phyloP scores from a whole-genome alignment of 768 basidiomycete species.

The Podaxis sp. region DNA sequence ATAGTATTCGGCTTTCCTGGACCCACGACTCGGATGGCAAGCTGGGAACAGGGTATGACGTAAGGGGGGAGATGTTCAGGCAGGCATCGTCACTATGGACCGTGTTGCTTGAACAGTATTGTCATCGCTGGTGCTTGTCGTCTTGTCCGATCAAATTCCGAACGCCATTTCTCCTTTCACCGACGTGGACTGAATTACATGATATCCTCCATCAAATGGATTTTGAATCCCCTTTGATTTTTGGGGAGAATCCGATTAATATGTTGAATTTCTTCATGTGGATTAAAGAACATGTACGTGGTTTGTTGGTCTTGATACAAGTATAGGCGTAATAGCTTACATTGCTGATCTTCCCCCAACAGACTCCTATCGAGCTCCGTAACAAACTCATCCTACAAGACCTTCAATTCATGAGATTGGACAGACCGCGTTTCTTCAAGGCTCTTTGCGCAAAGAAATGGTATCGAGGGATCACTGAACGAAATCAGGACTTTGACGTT shows the following conservation, averaged over 20 bases:
- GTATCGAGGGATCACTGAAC: neutral
- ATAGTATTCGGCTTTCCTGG: neutral
- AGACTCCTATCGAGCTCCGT: conserved; percentile 8
- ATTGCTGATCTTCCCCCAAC: neutral
- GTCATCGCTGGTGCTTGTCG: conserved; percentile 1
- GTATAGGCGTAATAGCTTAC: neutral
- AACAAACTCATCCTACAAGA: neutral
- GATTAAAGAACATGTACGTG: conserved; percentile 6
- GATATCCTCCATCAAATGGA: neutral
- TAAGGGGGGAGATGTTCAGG: neutral
- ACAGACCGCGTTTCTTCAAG: conserved; percentile 1
- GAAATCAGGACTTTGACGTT: neutral
- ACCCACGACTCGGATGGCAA: neutral
- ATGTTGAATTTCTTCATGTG: neutral
- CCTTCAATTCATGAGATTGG: neutral
- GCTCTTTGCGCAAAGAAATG: conserved; percentile 4
- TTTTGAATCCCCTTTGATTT: neutral
- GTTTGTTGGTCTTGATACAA: neutral
- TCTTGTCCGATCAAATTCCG: neutral
- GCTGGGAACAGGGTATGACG: neutral
- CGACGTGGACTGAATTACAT: neutral
- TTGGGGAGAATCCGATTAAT: neutral
- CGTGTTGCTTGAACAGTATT: neutral
- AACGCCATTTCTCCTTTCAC: neutral
- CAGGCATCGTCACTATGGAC: neutral